Conservation (phyloP, 73 alveolate species). For the Tetrahymena malaccensis region DNA sequence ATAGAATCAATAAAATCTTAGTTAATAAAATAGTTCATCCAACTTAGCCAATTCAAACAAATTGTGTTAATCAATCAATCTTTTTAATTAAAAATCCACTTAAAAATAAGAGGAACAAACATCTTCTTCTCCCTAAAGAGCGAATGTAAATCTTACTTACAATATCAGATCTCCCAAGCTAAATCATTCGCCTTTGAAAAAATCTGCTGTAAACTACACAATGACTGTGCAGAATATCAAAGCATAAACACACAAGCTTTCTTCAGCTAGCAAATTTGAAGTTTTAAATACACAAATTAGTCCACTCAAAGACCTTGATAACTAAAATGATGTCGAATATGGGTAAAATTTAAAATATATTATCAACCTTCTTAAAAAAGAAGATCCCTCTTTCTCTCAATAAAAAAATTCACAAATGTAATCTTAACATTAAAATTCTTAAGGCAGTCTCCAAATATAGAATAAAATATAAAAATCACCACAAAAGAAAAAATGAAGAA, state of each 20-base stretch:
- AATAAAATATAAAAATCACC: not conserved
- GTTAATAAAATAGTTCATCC: not conserved
- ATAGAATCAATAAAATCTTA: not conserved
- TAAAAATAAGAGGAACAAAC: not conserved
- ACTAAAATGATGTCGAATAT: not conserved
- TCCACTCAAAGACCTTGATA: not conserved
- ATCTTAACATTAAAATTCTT: not conserved
- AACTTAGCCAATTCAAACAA: not conserved
- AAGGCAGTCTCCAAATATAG: not conserved
- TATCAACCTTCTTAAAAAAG: not conserved
- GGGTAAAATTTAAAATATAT: not conserved
- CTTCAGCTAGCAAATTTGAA: not conserved
- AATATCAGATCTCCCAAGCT: not conserved
- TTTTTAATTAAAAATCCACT: not conserved
- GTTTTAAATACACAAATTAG: not conserved
- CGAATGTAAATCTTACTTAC: not conserved
- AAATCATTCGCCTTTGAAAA: not conserved
- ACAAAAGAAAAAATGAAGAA: not conserved
- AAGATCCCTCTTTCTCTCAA: not conserved
- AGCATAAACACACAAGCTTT: not conserved
- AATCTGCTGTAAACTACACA: not conserved
- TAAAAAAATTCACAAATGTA: not conserved
- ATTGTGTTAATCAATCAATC: not conserved
- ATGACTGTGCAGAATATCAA: not conserved
- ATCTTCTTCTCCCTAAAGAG: not conserved